Percentiles rank a stretch among this genome's conserved stretches.
These are phyloP conservation scores for Aurifilum marmelostoma DNA, from an alignment of 2,329 filamentous ascomycete species.

Conservation along the genomic window DNA sequence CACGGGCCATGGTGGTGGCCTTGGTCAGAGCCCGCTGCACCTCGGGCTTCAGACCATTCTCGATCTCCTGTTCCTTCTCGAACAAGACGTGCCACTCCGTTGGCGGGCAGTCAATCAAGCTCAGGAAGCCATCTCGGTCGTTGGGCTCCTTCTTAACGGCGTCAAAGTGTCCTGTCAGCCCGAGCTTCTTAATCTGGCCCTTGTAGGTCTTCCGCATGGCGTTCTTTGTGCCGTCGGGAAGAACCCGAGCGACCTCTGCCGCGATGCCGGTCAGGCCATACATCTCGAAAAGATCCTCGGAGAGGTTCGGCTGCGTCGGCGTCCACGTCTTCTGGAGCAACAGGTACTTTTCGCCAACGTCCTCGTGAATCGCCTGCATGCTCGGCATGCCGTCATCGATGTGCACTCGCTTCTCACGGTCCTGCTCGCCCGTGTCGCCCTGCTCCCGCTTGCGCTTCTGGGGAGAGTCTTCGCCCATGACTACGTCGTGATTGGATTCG, in stretches of 20 bases:
- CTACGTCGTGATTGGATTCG: slow-evolving; percentile 46
- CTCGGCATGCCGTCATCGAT: slow-evolving; percentile 63
- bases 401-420: slow-evolving; percentile 63
- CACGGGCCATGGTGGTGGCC: slow-evolving; percentile 62
- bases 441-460: slow-evolving; percentile 65
- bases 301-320: slow-evolving; percentile 51
- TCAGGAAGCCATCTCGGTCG: slow-evolving; percentile 55
- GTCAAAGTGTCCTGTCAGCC: slow-evolving; percentile 65
- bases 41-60: slow-evolving; percentile 53
- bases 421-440: slow-evolving; percentile 55
- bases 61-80: slow-evolving; percentile 59
- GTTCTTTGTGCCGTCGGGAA: slow-evolving; percentile 69
- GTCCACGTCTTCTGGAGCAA: slow-evolving; percentile 56
- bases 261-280: slow-evolving; percentile 61
- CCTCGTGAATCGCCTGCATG: slow-evolving; percentile 67
- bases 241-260: slow-evolving; percentile 63
- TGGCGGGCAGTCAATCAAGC: slow-evolving; percentile 55
- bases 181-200: slow-evolving; percentile 67
- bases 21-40: slow-evolving; percentile 49
- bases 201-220: slow-evolving; percentile 70
- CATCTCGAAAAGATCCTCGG: slow-evolving; percentile 62
- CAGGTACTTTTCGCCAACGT: slow-evolving; percentile 70
- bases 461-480: slow-evolving; percentile 55
- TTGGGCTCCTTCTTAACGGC: slow-evolving; percentile 58
- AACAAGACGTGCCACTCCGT: slow-evolving; percentile 60